phyloP scores from a whole-genome alignment of 352 stramenopile species.

The Pilasporangium apinafurcum region DNA sequence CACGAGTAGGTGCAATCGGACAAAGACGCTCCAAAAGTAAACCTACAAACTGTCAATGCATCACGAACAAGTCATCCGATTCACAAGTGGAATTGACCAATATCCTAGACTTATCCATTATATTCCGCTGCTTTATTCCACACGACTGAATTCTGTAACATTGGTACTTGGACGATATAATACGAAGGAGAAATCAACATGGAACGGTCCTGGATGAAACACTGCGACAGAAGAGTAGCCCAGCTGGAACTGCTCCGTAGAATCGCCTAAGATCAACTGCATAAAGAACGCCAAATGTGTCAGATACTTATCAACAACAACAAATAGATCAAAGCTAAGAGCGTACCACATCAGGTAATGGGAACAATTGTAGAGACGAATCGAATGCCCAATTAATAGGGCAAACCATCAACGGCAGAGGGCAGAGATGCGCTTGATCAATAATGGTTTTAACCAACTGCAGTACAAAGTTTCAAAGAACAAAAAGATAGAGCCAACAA shows the following conservation, averaged over 20 bases:
- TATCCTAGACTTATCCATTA: not conserved
- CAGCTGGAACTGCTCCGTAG: slow-evolving; percentile 77
- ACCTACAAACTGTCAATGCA: not conserved
- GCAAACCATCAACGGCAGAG: slow-evolving; percentile 76
- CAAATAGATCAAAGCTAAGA: not conserved
- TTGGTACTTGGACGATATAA: slow-evolving; percentile 81
- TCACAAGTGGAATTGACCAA: not conserved
- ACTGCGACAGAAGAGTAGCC: slow-evolving; percentile 76
- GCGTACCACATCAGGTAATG: slow-evolving; percentile 82
- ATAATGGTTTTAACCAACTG: slow-evolving; percentile 86
- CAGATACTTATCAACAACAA: not conserved
- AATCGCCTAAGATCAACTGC: slow-evolving; percentile 73
- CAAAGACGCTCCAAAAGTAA: too few species aligned
- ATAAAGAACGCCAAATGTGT: too few species aligned
- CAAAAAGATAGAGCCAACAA: not conserved
- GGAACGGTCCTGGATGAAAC: slow-evolving; percentile 77
- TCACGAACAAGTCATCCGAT: not conserved
- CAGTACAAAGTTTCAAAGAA: too few species aligned
- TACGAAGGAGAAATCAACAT: slow-evolving; percentile 83
- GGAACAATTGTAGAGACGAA: slow-evolving; percentile 89
- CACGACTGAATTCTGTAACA: slow-evolving; percentile 77
- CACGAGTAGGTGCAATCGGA: too few species aligned
- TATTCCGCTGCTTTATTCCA: slow-evolving; percentile 31
- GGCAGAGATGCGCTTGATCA: slow-evolving; percentile 91
- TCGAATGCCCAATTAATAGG: slow-evolving; percentile 95